Base-by-base conservation (phyloP, 1,139 yeast genomes). In the Hyphopichia buzzinii region DNA sequence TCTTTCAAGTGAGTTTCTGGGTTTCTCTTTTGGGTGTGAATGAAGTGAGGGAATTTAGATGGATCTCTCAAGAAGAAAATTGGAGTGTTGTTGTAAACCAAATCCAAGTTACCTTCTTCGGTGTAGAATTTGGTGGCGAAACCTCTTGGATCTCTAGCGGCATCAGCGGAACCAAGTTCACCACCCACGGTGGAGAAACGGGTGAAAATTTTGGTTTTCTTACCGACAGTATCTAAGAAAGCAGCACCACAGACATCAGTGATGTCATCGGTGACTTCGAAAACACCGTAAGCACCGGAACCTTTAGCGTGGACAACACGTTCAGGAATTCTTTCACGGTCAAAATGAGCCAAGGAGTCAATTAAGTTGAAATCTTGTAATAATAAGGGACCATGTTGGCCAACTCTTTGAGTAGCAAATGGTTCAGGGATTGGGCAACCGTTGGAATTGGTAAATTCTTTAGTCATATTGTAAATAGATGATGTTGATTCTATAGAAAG, bases 141-240 rank as follows among this genome's bases (percentile, higher is more conserved):
- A 14, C 94, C 94, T 62, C 94, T 74, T 41, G 92, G 92, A 57
- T 84, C 94, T 62, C 94, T 78, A 30, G 84, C 88, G 30, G 88
- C 69, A 56, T 84, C 94, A 16, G 92, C 76, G 32, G 86, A 74
- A 32, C 90, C 94, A 44, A 64, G 62, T 62, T 84, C 94, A 42
- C 94, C 92, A 47, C 90, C 92, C 35, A 84, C 94, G 28, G 90
- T 84, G 49, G 90, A 82, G 67, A 84, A 84, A 49, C 94, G 72
- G 30, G 84, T 75, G 49, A 83, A 72, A 42, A 77, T 67, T 48
- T 72, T 73, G 47, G 88, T 81, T 64, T 79, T 82, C 64, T 81
- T 81, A 50, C 92, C 92, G 28, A 77, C 70, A 23, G 73, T 65
- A 57, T 72, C 76, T 49, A 83, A 71, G 58, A 84, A 81, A 38